A percentile compares a stretch with the other conserved stretches of the same genome.
Conservation (phyloP, 805 yeast species). For the Ogataea populi-albae region DNA sequence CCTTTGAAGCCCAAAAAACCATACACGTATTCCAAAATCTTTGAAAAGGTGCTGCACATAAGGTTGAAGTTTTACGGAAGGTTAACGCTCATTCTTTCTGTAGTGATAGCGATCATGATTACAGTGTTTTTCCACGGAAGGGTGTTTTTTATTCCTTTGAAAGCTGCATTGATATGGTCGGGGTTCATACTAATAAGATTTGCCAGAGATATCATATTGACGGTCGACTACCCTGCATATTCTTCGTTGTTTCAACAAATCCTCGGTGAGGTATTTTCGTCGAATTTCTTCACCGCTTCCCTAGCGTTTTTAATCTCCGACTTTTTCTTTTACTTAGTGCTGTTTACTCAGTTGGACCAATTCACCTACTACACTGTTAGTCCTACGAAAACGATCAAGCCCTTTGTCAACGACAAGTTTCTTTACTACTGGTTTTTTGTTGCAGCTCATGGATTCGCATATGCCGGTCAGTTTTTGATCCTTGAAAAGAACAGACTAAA, state of each 20-base stretch:
- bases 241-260: conserved; percentile 27
- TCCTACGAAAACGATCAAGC: conserved; percentile 39
- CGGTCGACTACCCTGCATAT: conserved; percentile 24
- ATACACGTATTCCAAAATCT: conserved; percentile 22
- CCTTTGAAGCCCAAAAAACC: conserved; percentile 14
- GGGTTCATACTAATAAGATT: conserved; percentile 29
- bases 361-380: conserved; percentile 30
- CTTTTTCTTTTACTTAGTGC: conserved; percentile 15
- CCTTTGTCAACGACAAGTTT: conserved; percentile 41
- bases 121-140: conserved; percentile 23
- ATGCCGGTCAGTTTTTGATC: conserved; percentile 48
- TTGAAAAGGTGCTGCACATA: conserved; percentile 23
- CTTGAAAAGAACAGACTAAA: conserved; percentile 55
- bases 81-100: conserved; percentile 23
- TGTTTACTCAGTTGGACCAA: conserved; percentile 21
- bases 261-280: conserved; percentile 23
- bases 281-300: conserved; percentile 20
- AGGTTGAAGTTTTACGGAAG: conserved; percentile 31
- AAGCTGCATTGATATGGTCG: conserved; percentile 25
- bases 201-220: conserved; percentile 28
- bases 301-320: conserved; percentile 23
- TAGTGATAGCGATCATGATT: conserved; percentile 18
- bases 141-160: conserved; percentile 24
- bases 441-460: conserved; percentile 39
- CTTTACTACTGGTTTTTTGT: conserved; percentile 51